Base-by-base conservation (phyloP, 139 green algal species). In the Chlorella sp. region DNA sequence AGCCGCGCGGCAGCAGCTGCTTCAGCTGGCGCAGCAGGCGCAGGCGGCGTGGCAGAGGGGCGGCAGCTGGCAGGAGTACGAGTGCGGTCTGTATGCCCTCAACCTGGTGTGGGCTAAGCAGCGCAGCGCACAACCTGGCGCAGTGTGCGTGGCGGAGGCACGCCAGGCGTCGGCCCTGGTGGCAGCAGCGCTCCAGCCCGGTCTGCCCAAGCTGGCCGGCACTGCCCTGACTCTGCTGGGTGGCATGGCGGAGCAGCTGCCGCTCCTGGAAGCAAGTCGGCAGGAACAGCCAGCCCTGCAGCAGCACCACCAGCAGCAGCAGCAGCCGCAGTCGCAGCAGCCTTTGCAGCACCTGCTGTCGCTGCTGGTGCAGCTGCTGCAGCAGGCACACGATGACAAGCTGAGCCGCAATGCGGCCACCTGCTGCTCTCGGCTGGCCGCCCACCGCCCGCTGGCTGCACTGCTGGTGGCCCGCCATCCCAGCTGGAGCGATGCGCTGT, bases 141-240 rank as follows among this genome's bases (percentile, higher is more conserved):
- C 38, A 62, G 69, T 75, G 43, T 51, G 76, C 9, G 43, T 16
- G 0, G 51, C 8, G 3, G 68, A 70, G 44, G 62, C 72, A 65
- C 43, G 3, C 46, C 70, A 69, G 4, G 69, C 78, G 2, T 22
- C 26, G 24, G 38, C 28, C n/a, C 14, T 62, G 17, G 34, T 17
- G n/a, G 60, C 43, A 9, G 34, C 80, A 1, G 43, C 82, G 62
- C 32, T 81, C 11, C 5, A n/a, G 22, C n/a, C 72, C 28, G 64
- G 56, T 26, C 26, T 65, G 38, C 84, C 87, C 34, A 95, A 95
- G 87, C 90, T 95, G 26, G 76, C 92, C 2, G 92, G 92, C 72
- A 95, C 92, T 0, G 92, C 92, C 3, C 84, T 94, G 3, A 95
- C 92, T 9, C 64, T 95, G 60, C 56, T 94, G 16, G 92, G 91